Percentiles rank a stretch among this genome's conserved stretches.
Evolutionary conservation across 148 eudicot species (phyloP).

Genomic region (Rhododendron mucronatum): DNA sequence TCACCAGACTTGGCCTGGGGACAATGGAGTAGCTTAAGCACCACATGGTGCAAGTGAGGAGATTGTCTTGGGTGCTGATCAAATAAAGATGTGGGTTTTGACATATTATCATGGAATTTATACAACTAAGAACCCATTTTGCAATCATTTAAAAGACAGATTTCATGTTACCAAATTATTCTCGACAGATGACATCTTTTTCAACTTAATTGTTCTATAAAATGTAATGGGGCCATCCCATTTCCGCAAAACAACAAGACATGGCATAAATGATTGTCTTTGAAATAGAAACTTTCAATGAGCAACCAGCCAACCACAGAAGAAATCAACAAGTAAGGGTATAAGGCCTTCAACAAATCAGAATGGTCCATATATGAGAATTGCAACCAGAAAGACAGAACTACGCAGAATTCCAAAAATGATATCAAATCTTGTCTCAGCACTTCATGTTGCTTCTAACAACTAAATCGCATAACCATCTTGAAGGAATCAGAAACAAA

Average conservation of each 20-base stretch:
- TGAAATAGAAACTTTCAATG: not conserved
- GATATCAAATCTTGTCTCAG: not conserved
- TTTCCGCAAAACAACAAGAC: not conserved
- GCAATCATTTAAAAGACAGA: not conserved
- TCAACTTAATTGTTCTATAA: not conserved
- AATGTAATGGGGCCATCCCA: not conserved
- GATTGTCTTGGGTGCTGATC: not conserved
- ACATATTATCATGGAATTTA: not conserved
- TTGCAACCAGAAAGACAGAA: not conserved
- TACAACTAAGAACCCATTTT: not conserved
- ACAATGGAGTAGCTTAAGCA: not conserved
- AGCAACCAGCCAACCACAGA: not conserved
- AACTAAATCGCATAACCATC: not conserved
- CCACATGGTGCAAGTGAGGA: slow-evolving; percentile 1
- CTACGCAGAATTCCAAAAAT: not conserved
- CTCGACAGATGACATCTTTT: not conserved
- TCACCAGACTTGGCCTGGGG: not conserved
- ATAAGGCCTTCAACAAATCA: not conserved
- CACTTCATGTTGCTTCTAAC: slow-evolving; percentile 4
- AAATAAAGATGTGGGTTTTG: not conserved
- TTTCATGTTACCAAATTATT: not conserved
- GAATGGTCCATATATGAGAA: not conserved
- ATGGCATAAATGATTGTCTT: not conserved
- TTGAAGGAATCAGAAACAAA: not conserved
- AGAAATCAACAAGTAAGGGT: not conserved